phyloP scores from a whole-genome alignment of 768 basidiomycete genomes.

The Phylloporus sp. region DNA sequence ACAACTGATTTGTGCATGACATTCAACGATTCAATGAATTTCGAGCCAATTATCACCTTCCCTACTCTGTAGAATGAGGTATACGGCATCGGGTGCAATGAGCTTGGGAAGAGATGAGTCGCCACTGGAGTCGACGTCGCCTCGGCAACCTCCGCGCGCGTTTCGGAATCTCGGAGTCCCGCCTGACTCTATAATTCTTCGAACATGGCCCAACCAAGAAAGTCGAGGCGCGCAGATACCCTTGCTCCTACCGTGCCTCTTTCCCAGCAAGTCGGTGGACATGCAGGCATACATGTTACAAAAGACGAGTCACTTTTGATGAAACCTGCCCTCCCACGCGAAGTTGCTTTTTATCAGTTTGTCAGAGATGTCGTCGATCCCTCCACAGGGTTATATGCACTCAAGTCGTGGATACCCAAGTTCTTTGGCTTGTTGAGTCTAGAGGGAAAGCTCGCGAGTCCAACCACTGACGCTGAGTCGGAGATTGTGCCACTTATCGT shows the following conservation, averaged over 20 bases:
- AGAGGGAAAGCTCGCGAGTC: slow-evolving; percentile 43
- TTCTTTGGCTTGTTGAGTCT: slow-evolving; percentile 79
- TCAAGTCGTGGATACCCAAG: slow-evolving; percentile 62
- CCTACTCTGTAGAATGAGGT: no score
- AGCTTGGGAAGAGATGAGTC: no score
- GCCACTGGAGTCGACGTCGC: no score
- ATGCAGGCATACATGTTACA: slow-evolving; percentile 64
- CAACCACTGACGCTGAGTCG: slow-evolving; percentile 3
- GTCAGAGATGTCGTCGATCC: slow-evolving; percentile 34
- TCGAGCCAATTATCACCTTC: no score
- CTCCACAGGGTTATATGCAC: slow-evolving; percentile 13
- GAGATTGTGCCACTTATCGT: slow-evolving; percentile 22
- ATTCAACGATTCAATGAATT: no score
- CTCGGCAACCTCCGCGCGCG: no score
- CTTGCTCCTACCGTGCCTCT: slow-evolving; percentile 34
- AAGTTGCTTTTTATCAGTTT: slow-evolving; percentile 69
- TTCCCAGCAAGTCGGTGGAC: slow-evolving; percentile 74
- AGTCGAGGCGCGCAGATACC: slow-evolving; percentile 13
- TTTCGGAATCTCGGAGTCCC: background rate
- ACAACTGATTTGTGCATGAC: no score
- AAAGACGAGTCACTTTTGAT: slow-evolving; percentile 77
- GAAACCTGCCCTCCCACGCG: slow-evolving; percentile 65
- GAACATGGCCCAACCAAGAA: slow-evolving; percentile 6
- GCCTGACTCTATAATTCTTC: background rate
- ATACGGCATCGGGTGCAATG: no score